These are phyloP conservation scores for Pyrenochaeta sp. DNA, from an alignment of 2,329 filamentous ascomycete genomes.

Conservation along the genomic window DNA sequence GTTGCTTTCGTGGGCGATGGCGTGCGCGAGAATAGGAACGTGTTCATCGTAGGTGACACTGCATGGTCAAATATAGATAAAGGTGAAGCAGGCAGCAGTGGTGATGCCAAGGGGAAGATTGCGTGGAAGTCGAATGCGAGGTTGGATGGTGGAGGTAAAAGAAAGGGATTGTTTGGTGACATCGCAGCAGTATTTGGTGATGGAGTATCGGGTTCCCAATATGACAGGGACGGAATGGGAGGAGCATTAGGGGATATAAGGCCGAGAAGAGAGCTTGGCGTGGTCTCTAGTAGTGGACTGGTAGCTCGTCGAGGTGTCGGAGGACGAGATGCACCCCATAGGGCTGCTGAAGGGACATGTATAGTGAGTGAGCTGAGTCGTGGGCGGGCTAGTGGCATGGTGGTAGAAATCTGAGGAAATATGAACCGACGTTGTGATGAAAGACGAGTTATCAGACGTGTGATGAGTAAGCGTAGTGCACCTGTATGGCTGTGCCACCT, in stretches of 20 bases:
- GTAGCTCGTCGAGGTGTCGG: constrained; percentile 24
- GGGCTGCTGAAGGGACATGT: constrained; percentile 3
- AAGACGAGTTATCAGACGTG: not conserved
- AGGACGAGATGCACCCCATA: constrained; percentile 19
- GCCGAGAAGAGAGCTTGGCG: not conserved
- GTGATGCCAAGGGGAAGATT: constrained; percentile 10
- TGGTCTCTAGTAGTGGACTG: constrained; percentile 7
- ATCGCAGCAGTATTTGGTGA: constrained; percentile 10
- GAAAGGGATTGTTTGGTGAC: constrained; percentile 26
- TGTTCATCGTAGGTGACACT: constrained; percentile 8
- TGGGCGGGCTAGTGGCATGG: constrained; percentile 17
- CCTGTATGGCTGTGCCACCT: too few relatives aligned
- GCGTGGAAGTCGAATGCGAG: not conserved
- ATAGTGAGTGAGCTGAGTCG: constrained; percentile 24
- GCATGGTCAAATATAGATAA: constrained; percentile 27
- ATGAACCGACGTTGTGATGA: not conserved
- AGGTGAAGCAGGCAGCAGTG: constrained; percentile 25
- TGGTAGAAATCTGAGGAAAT: not conserved
- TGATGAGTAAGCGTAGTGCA: too few relatives aligned
- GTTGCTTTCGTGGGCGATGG: not conserved
- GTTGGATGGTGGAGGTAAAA: constrained; percentile 15
- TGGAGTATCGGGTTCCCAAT: constrained; percentile 27
- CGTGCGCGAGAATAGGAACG: not conserved
- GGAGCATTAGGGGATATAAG: constrained; percentile 4
- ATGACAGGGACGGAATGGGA: constrained; percentile 24